phyloP scores from a whole-genome alignment of 2,329 filamentous ascomycete genomes.

The Dryadomyces quercus-mongolicae region DNA sequence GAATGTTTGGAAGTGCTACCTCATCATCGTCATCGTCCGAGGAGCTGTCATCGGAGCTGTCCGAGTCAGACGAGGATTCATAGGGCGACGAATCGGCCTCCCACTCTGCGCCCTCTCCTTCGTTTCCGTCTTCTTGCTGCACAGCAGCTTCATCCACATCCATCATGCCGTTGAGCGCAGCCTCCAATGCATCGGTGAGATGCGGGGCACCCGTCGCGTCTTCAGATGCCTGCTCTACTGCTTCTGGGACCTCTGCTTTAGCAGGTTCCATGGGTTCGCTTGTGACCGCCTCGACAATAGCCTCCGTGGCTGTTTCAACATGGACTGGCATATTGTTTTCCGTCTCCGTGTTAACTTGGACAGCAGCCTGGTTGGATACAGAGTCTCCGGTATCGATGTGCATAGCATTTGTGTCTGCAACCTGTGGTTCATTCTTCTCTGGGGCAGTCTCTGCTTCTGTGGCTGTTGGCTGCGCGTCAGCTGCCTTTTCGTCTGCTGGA shows the following conservation, averaged over 20 bases:
- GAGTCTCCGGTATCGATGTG: background rate
- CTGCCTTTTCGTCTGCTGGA: background rate
- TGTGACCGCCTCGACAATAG: background rate
- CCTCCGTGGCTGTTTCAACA: background rate
- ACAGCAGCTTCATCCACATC: slow-evolving; percentile 5
- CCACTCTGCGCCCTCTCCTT: slow-evolving; percentile 47
- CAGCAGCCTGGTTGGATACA: background rate
- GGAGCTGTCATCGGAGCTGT: slow-evolving; percentile 46
- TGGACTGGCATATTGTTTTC: background rate
- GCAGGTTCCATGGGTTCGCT: too few species aligned
- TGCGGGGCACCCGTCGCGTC: background rate
- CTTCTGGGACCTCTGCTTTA: background rate
- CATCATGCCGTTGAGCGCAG: slow-evolving; percentile 13
- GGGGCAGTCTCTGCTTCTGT: too few species aligned
- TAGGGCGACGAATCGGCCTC: slow-evolving; percentile 69
- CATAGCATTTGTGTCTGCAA: background rate
- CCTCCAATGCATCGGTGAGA: slow-evolving; percentile 15
- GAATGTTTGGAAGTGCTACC: slow-evolving; percentile 60
- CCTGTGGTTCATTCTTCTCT: background rate
- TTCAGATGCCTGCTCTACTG: background rate
- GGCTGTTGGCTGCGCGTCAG: background rate
- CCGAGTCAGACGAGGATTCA: slow-evolving; percentile 51
- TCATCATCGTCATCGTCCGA: slow-evolving; percentile 41
- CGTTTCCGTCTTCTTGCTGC: background rate
- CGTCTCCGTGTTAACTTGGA: background rate